Evolutionary conservation across 2,329 filamentous ascomycete species (phyloP), one percentile per base, ranked within the genome.

Genomic region (Alternaria longipes): DNA sequence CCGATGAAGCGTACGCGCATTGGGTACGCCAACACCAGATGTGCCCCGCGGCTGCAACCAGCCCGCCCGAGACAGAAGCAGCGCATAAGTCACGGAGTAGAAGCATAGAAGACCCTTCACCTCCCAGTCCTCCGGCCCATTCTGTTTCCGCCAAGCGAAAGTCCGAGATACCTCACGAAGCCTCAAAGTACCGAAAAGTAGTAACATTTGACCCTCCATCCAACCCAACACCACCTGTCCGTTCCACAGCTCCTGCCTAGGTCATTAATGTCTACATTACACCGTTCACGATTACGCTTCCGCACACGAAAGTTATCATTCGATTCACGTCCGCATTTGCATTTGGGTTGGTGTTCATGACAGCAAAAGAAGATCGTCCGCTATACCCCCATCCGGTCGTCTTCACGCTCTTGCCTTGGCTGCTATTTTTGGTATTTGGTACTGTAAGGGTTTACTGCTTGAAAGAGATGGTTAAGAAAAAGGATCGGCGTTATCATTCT

Each of bases 361-460:
- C 61, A 56, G 63, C 55, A 62, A 62, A 65, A 65, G 45, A 54
- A 49, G 49, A 58, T 61, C 60, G 61, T 66, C 60, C 50, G 56
- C 61, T 67, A 70, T 70, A 70, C 68, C 68, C 67, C 60, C 46
- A 62, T 56, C 52, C 47, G 60, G 60, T 51, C 30, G 49, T 60
- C 47, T 41, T 58, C 30, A 32, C 28, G 54, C 22, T 63, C 49
- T 52, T 59, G 55, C 40, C 28, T 42, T 20, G 38, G 12, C 30
- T 38, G 41, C 24, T 45, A 24, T 34, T 24, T 38, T 56, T 45
- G 30, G 20, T 54, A 42, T 51, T 18, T 28, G 44, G 36, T 56
- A 47, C 16, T 40, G 40, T 34, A 49, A 36, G 32, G 34, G 30
- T 41, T 56, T 30, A 52, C 46, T 46, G 45, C 38, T 50, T 42